Percentiles rank a stretch among this genome's conserved stretches.
These are phyloP conservation scores for Boletus pseudopeckii DNA, from an alignment of 768 basidiomycete species.

Conservation along the genomic window DNA sequence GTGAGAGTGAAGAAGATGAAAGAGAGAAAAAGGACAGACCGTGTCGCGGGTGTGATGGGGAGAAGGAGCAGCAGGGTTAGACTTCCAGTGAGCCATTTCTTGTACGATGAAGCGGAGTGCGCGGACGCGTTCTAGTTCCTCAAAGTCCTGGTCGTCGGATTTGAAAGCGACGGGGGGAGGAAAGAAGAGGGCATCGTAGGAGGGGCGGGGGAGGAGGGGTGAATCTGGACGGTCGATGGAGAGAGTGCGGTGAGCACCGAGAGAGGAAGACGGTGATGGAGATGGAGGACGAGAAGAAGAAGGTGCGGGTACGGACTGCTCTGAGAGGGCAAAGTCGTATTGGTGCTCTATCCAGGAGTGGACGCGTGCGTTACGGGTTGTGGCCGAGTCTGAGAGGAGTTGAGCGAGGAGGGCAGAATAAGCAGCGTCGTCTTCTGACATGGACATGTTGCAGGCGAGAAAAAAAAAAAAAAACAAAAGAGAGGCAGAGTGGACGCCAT, in stretches of 20 bases:
- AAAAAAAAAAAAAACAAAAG: slow-evolving; percentile 1
- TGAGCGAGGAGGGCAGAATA: slow-evolving; percentile 30
- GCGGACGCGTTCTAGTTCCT: slow-evolving; percentile 33
- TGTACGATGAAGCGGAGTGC: slow-evolving; percentile 35
- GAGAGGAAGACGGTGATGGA: slow-evolving; percentile 31
- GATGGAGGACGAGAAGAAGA: slow-evolving; percentile 20
- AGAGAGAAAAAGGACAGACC: background rate
- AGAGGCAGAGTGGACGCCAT: slow-evolving; percentile 6
- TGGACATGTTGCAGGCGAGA: slow-evolving; percentile 7
- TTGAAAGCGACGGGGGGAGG: slow-evolving; percentile 13
- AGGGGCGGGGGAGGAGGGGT: slow-evolving; percentile 26
- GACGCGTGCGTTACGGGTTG: slow-evolving; percentile 26
- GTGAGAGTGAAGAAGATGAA: background rate
- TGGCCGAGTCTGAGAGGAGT: slow-evolving; percentile 23
- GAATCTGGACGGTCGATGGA: slow-evolving; percentile 30
- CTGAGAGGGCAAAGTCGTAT: slow-evolving; percentile 34
- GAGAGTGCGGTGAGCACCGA: slow-evolving; percentile 23
- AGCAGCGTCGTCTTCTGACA: slow-evolving; percentile 32
- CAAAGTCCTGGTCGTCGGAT: slow-evolving; percentile 14
- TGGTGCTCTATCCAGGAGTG: slow-evolving; percentile 36
- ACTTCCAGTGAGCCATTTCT: slow-evolving; percentile 32
- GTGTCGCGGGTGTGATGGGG: slow-evolving; percentile 9
- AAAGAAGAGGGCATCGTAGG: slow-evolving; percentile 35
- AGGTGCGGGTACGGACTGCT: too few species aligned
- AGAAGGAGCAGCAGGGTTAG: background rate